These are phyloP conservation scores for Penium margaritaceum DNA, from an alignment of 139 green algal genomes.

Conservation along the genomic window DNA sequence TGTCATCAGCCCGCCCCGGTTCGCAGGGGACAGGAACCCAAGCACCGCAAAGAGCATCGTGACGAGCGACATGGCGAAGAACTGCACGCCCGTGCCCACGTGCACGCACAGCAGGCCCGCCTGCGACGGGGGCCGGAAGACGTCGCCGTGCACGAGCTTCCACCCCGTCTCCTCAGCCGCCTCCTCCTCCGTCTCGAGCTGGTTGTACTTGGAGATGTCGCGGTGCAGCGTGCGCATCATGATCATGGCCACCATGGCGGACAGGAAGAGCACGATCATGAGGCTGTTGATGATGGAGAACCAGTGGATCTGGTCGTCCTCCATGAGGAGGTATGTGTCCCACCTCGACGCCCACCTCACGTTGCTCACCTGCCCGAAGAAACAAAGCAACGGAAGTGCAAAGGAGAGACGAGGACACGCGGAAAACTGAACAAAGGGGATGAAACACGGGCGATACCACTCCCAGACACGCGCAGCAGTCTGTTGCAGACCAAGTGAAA, in stretches of 20 bases:
- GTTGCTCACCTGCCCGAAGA: slow-evolving; percentile 52
- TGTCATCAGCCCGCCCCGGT: slow-evolving; percentile 94
- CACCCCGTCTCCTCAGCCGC: slow-evolving; percentile 87
- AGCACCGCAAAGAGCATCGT: slow-evolving; percentile 93
- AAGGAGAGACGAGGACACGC: too few species aligned
- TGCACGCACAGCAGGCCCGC: slow-evolving; percentile 74
- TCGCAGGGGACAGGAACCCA: slow-evolving; percentile 93
- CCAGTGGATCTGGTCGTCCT: slow-evolving; percentile 93
- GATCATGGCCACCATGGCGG: slow-evolving; percentile 98
- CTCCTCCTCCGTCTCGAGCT: slow-evolving; percentile 86
- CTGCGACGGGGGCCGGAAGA: slow-evolving; percentile 79
- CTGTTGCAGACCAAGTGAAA: too few species aligned
- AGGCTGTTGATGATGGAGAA: slow-evolving; percentile 98
- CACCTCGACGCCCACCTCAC: slow-evolving; percentile 93
- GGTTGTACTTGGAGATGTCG: slow-evolving; percentile 96
- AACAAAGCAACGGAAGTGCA: background rate
- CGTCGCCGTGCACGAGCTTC: slow-evolving; percentile 97
- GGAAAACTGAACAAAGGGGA: too few species aligned
- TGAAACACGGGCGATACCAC: too few species aligned
- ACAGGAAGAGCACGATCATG: slow-evolving; percentile 98
- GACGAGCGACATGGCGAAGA: slow-evolving; percentile 83
- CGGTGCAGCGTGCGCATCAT: slow-evolving; percentile 89
- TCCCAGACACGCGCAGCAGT: too few species aligned
- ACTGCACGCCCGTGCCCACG: slow-evolving; percentile 86
- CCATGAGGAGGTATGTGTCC: slow-evolving; percentile 96